Evolutionary conservation across 768 basidiomycete genomes (phyloP).

Genomic region (Suillus clintonianus): DNA sequence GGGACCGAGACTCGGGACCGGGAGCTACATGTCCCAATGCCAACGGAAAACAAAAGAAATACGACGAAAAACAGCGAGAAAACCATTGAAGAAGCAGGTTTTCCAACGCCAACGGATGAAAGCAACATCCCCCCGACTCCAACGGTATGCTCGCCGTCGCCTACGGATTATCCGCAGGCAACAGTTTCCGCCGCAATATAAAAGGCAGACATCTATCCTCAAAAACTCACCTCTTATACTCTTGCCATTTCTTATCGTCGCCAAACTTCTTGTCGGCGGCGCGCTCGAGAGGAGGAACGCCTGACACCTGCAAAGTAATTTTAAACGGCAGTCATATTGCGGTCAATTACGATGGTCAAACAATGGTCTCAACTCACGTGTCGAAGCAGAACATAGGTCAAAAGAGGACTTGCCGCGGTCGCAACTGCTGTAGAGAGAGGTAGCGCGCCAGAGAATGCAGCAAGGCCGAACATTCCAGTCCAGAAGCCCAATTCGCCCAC

Average conservation of each 20-base stretch:
- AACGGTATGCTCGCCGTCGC: background rate
- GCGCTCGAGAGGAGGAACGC: constrained; percentile 70
- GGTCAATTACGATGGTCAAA: background rate
- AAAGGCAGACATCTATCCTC: background rate
- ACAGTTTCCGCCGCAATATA: background rate
- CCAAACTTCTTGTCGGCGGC: constrained; percentile 57
- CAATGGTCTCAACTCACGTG: constrained; percentile 28
- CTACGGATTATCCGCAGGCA: background rate
- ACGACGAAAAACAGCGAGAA: background rate
- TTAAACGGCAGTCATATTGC: background rate
- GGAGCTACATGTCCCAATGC: too few relatives aligned
- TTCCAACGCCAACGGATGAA: background rate
- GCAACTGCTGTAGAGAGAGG: constrained; percentile 31
- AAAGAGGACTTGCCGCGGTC: constrained; percentile 53
- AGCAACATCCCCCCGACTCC: background rate
- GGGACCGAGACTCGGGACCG: background rate
- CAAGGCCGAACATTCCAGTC: constrained; percentile 64
- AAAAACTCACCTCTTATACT: constrained; percentile 54
- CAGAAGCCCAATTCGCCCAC: constrained; percentile 73
- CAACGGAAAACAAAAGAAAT: background rate
- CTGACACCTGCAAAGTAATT: constrained; percentile 47
- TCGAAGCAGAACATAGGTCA: constrained; percentile 62
- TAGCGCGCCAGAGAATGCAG: constrained; percentile 38
- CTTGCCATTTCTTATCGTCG: constrained; percentile 53
- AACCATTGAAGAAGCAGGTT: background rate